Evolutionary conservation across 805 yeast species (phyloP), one percentile per base, ranked within the genome.

Genomic region (Yarrowia deformans): DNA sequence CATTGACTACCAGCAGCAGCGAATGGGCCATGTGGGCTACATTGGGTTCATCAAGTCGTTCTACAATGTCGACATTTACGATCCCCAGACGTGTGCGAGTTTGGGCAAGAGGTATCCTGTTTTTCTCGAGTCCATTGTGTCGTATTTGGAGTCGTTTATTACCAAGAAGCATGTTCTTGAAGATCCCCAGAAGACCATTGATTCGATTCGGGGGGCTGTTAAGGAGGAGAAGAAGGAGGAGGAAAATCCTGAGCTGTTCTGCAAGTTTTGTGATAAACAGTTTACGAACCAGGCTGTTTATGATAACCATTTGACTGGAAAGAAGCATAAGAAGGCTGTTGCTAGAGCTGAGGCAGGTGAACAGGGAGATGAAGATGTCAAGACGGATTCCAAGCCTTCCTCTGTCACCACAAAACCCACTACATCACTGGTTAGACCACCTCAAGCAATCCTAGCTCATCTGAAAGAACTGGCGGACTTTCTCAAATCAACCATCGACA

Each of bases 251-350:
- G 64, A 73, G n/a, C 70, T 85, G 0, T 89, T 77, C 72, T 94
- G 98, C 75, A 71, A 77, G 5, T 82, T 84, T 0, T 94, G 98
- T 75, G 81, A 84, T 37, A 89, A 86, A 74, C 69, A 74, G 19
- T 93, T 91, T 75, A 79, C 90, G 14, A 88, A 89, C 67, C 79
- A 79, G 35, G 79, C 92, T 0, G 95, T 90, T 0, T 93, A 81
- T 75, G 78, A 83, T 4, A 87, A 85, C 2, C 98, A 94, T 81
- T 77, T 91, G 34, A 70, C 74, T 1, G 97, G 97, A 1, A 90
- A 90, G 75, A 88, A 88, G 73, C 98, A 94, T 75, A 79, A 82
- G 69, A 88, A 87, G 72, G 86, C 86, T 46, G 66, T 60, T 1
- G 52, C 75, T 73, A 0, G 67, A 69, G 42, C 69, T 45, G 32